A percentile compares a stretch with the other conserved stretches of the same genome.
These are phyloP conservation scores for Plectosphaerella cucumerina DNA, from an alignment of 2,329 filamentous ascomycete species.

Conservation along the genomic window DNA sequence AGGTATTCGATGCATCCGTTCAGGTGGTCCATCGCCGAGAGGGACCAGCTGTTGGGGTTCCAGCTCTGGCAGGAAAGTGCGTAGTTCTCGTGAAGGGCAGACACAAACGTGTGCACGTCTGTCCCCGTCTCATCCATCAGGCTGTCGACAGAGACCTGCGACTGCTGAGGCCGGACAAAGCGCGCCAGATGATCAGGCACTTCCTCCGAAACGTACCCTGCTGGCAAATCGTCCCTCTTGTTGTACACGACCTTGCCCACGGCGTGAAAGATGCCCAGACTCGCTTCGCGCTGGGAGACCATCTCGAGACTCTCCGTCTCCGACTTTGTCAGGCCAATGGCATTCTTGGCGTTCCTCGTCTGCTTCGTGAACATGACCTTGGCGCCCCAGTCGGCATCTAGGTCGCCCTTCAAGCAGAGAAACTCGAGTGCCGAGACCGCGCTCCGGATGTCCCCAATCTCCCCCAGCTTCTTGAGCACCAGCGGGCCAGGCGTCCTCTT, in stretches of 20 bases:
- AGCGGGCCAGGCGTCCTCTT: slow-evolving; percentile 71
- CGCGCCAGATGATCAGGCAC: slow-evolving; percentile 51
- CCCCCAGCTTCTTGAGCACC: slow-evolving; percentile 74
- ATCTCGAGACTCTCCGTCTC: slow-evolving; percentile 77
- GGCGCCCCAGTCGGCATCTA: slow-evolving; percentile 69
- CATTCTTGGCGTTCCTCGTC: slow-evolving; percentile 56
- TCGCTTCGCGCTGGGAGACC: slow-evolving; percentile 82
- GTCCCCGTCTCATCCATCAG: slow-evolving; percentile 93
- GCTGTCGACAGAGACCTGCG: slow-evolving; percentile 65
- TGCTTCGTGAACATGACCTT: slow-evolving; percentile 67
- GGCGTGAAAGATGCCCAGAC: slow-evolving; percentile 90
- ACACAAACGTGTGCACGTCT: slow-evolving; percentile 84
- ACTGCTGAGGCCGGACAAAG: slow-evolving; percentile 58
- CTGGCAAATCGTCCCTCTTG: slow-evolving; percentile 64
- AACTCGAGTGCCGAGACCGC: slow-evolving; percentile 93
- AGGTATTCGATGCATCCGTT: slow-evolving; percentile 83
- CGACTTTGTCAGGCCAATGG: slow-evolving; percentile 62
- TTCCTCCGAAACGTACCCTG: slow-evolving; percentile 24
- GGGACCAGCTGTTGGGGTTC: slow-evolving; percentile 37
- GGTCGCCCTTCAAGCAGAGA: slow-evolving; percentile 77
- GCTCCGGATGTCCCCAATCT: slow-evolving; percentile 87
- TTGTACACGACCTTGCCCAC: slow-evolving; percentile 97
- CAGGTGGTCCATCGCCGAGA: slow-evolving; percentile 69
- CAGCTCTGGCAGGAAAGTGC: slow-evolving; percentile 70
- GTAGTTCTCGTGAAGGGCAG: slow-evolving; percentile 92